phyloP scores from a whole-genome alignment of 1,284 basidiomycete species.

The Cryptococcus sp. region DNA sequence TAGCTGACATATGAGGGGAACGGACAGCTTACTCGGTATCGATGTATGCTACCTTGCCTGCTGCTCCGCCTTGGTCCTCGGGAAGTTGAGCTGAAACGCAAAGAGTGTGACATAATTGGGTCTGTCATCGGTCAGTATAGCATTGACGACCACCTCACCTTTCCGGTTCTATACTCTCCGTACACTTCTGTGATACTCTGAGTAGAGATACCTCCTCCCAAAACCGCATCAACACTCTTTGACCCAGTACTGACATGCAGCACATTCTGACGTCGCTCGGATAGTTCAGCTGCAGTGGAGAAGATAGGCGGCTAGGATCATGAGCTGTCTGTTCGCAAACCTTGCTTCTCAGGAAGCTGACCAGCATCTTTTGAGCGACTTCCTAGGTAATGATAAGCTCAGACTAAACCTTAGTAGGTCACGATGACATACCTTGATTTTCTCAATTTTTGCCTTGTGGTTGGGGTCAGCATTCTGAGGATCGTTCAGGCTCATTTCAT shows the following conservation, averaged over 20 bases:
- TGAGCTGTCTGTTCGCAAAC: not conserved
- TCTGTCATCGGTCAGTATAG: constrained; percentile 75
- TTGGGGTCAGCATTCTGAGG: no score
- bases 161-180: constrained; percentile 52
- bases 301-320: constrained; percentile 71
- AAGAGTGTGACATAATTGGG: constrained; percentile 87
- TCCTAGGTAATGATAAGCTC: constrained; percentile 54
- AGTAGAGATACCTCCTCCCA: constrained; percentile 81
- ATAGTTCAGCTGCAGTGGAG: constrained; percentile 79
- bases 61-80: constrained; percentile 78
- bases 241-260: constrained; percentile 79
- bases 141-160: constrained; percentile 51
- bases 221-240: constrained; percentile 79
- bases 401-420: not conserved
- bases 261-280: constrained; percentile 74
- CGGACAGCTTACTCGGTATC: constrained; percentile 67
- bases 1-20: constrained; percentile 2
- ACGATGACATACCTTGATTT: constrained; percentile 66
- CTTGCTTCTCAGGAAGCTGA: constrained; percentile 32
- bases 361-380: constrained; percentile 76
- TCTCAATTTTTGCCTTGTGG: constrained; percentile 76
- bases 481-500: not conserved
- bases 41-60: constrained; percentile 89
- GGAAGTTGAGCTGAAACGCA: constrained; percentile 84
- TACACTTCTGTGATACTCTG: constrained; percentile 76